Conservation (phyloP, 768 basidiomycete species). For the Coprinopsis cinerea region DNA sequence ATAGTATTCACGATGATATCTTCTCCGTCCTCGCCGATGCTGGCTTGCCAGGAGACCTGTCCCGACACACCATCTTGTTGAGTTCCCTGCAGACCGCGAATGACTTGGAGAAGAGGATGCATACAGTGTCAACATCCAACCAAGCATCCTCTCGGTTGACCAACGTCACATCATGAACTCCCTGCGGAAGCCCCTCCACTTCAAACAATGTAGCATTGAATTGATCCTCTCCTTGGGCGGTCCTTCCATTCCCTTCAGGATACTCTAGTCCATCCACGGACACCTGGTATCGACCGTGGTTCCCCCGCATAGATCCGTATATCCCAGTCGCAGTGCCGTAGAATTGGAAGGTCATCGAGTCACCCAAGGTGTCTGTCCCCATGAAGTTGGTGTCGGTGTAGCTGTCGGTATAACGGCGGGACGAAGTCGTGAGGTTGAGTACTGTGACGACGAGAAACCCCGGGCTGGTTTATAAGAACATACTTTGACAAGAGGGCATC, state of each 20-base stretch:
- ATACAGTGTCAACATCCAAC: slow-evolving; percentile 36
- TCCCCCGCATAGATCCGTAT: slow-evolving; percentile 33
- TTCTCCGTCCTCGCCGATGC: slow-evolving; percentile 17
- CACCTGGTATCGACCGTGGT: slow-evolving; percentile 30
- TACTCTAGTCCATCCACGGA: slow-evolving; percentile 16
- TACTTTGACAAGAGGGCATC: too few relatives aligned
- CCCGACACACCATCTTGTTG: too few relatives aligned
- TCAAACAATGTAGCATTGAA: slow-evolving; percentile 7
- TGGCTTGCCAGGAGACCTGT: slow-evolving; percentile 17
- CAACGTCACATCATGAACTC: slow-evolving; percentile 17
- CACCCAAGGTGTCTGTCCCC: slow-evolving; percentile 24
- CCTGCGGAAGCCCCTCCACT: neutral
- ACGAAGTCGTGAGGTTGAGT: too few relatives aligned
- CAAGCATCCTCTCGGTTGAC: slow-evolving; percentile 17
- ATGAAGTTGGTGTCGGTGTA: slow-evolving; percentile 17
- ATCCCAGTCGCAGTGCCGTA: slow-evolving; percentile 33
- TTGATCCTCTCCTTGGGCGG: neutral
- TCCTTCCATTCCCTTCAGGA: slow-evolving; percentile 8
- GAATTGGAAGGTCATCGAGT: slow-evolving; percentile 27
- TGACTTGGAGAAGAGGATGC: slow-evolving; percentile 1
- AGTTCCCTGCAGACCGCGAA: neutral
- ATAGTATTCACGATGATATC: slow-evolving; percentile 19
- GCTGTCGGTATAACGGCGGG: too few relatives aligned
- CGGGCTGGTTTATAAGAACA: too few relatives aligned
- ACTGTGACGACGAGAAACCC: too few relatives aligned